These are phyloP conservation scores for Rachicladosporium sp. DNA, from an alignment of 2,329 filamentous ascomycete species.

Conservation along the genomic window DNA sequence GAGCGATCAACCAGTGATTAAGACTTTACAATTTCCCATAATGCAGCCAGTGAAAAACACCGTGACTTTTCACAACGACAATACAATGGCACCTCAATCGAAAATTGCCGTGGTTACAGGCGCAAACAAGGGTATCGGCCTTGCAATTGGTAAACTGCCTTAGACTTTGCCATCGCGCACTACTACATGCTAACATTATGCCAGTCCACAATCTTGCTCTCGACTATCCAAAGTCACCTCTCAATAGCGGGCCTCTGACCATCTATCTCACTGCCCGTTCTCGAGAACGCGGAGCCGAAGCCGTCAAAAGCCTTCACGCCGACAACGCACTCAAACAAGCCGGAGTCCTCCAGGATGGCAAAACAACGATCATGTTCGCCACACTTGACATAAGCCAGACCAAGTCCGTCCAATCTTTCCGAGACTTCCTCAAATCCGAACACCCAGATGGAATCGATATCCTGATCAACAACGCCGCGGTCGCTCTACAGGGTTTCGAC, in stretches of 20 bases:
- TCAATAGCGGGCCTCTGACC: conserved; percentile 36
- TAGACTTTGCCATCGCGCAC: background rate
- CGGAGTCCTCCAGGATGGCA: conserved; percentile 32
- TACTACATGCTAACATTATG: conserved; percentile 6
- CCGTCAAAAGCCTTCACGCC: conserved; percentile 30
- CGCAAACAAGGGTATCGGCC: conserved; percentile 42
- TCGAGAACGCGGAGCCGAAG: conserved; percentile 34
- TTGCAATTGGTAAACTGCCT: conserved; percentile 30
- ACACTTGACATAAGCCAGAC: conserved; percentile 37
- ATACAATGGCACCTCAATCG: conserved; percentile 16
- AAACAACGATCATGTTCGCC: conserved; percentile 36
- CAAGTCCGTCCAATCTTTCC: conserved; percentile 33
- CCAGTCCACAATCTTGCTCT: conserved; percentile 40
- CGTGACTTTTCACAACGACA: too few species aligned
- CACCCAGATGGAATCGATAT: conserved; percentile 40
- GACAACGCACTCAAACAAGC: conserved; percentile 35
- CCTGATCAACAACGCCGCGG: conserved; percentile 41
- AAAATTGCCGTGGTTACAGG: conserved; percentile 42
- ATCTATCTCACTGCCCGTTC: conserved; percentile 45
- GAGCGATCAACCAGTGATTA: too few species aligned
- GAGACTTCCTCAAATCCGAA: conserved; percentile 28
- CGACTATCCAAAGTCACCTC: conserved; percentile 38
- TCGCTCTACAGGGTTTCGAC: conserved; percentile 27
- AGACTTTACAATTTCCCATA: too few species aligned
- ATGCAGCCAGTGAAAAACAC: too few species aligned